A percentile compares a stretch with the other conserved stretches of the same genome.
These are phyloP conservation scores for Sechiopsis laciniata DNA, from an alignment of 306 rosid genomes.

Conservation along the genomic window DNA sequence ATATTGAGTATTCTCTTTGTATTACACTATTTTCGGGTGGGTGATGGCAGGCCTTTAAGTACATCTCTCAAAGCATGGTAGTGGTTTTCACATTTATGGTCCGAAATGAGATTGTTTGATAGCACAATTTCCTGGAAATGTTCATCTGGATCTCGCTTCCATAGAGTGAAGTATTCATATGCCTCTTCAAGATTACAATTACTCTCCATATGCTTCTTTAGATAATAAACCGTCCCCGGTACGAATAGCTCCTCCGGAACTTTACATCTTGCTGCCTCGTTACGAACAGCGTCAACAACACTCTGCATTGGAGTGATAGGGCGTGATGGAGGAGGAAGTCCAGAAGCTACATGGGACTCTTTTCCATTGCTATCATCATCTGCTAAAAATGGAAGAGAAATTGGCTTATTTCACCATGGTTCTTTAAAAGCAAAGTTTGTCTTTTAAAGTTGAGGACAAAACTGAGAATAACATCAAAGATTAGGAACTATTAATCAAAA, in stretches of 20 bases:
- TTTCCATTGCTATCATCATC: constrained; percentile 43
- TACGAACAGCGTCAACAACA: constrained; percentile 32
- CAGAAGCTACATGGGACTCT: constrained; percentile 31
- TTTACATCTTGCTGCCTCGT: constrained; percentile 30
- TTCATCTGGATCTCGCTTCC: constrained; percentile 70
- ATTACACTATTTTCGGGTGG: background rate
- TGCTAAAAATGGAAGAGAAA: constrained; percentile 38
- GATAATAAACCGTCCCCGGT: constrained; percentile 73
- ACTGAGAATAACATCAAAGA: background rate
- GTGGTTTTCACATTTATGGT: constrained; percentile 83
- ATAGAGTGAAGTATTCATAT: constrained; percentile 43
- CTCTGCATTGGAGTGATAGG: constrained; percentile 22
- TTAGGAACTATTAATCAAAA: background rate
- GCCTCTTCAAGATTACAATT: background rate
- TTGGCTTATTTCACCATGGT: background rate
- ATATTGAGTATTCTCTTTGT: background rate
- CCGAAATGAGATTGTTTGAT: constrained; percentile 67
- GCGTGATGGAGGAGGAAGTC: background rate
- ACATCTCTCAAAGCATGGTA: constrained; percentile 82
- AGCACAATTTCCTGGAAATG: constrained; percentile 76
- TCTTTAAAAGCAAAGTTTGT: background rate
- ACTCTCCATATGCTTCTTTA: constrained; percentile 50
- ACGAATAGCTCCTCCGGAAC: constrained; percentile 65
- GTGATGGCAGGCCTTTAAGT: constrained; percentile 64
- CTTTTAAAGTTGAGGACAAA: background rate